Evolutionary conservation across 148 eudicot species (phyloP).

Genomic region (Selenicereus undatus): DNA sequence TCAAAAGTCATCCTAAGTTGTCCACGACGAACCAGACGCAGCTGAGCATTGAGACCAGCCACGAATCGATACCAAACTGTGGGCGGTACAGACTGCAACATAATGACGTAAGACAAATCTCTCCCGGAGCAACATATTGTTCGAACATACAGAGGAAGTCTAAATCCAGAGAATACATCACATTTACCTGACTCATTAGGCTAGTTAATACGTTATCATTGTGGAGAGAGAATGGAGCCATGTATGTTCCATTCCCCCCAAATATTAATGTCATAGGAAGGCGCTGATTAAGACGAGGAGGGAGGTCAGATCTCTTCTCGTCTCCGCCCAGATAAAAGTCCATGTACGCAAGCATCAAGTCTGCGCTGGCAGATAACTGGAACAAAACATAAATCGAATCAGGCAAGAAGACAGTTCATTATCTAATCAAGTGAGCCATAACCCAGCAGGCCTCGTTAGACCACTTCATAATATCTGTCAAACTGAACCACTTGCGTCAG

Average conservation of each 20-base stretch:
- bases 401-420: not conserved
- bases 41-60: slow-evolving; percentile 91
- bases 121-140: not conserved
- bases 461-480: not conserved
- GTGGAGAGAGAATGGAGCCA: slow-evolving; percentile 86
- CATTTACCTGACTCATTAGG: slow-evolving; percentile 82
- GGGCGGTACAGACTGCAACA: slow-evolving; percentile 77
- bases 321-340: slow-evolving; percentile 99
- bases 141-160: not conserved
- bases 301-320: slow-evolving; percentile 91
- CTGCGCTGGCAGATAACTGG: slow-evolving; percentile 85
- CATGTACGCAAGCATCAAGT: slow-evolving; percentile 87
- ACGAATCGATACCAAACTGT: slow-evolving; percentile 88
- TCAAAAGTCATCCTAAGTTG: slow-evolving; percentile 54
- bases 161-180: not conserved
- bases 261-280: slow-evolving; percentile 75
- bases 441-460: not conserved
- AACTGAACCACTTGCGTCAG: not conserved
- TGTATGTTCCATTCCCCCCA: slow-evolving; percentile 97
- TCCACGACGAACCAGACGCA: slow-evolving; percentile 74
- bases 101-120: not conserved
- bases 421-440: not conserved
- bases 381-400: slow-evolving; percentile 15
- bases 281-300: slow-evolving; percentile 74
- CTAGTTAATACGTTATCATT: slow-evolving; percentile 82